These are phyloP conservation scores for Zygosaccharomyces siamensis DNA, from an alignment of 805 yeast genomes.

Conservation along the genomic window DNA sequence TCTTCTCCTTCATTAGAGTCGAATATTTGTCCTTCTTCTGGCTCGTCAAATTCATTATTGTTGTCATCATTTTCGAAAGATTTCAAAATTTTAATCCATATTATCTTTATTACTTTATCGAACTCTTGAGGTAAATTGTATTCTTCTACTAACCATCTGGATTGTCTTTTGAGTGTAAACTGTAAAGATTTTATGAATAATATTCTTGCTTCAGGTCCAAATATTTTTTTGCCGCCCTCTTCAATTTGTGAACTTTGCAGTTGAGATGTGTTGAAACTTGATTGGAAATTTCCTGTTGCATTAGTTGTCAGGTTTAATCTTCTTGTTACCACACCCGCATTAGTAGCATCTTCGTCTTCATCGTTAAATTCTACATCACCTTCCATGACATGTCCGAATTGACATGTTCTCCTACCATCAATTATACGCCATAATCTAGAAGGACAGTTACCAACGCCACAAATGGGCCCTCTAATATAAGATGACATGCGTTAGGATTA, in stretches of 20 bases:
- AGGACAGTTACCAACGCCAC: slow-evolving; percentile 89
- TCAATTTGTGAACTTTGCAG: slow-evolving; percentile 13
- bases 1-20: slow-evolving; percentile 17
- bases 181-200: slow-evolving; percentile 48
- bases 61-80: slow-evolving; percentile 8
- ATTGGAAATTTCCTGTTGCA: slow-evolving; percentile 38
- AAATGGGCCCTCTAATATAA: slow-evolving; percentile 70
- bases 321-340: slow-evolving; percentile 43
- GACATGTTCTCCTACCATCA: slow-evolving; percentile 81
- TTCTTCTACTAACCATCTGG: slow-evolving; percentile 37
- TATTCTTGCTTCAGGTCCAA: slow-evolving; percentile 46
- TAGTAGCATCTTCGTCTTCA: slow-evolving; percentile 61
- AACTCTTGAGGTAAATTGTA: slow-evolving; percentile 31
- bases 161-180: slow-evolving; percentile 45
- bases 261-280: slow-evolving; percentile 31
- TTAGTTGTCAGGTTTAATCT: slow-evolving; percentile 49
- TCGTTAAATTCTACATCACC: slow-evolving; percentile 76
- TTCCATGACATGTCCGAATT: slow-evolving; percentile 83
- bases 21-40: slow-evolving; percentile 9
- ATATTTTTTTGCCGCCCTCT: slow-evolving; percentile 30
- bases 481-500: slow-evolving; percentile 25
- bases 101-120: slow-evolving; percentile 35
- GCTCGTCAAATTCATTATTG: slow-evolving; percentile 7
- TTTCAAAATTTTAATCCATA: slow-evolving; percentile 35
- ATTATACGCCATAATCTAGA: slow-evolving; percentile 65